Base-by-base conservation (phyloP, 331 rosid species). In the Arachis monticola region DNA sequence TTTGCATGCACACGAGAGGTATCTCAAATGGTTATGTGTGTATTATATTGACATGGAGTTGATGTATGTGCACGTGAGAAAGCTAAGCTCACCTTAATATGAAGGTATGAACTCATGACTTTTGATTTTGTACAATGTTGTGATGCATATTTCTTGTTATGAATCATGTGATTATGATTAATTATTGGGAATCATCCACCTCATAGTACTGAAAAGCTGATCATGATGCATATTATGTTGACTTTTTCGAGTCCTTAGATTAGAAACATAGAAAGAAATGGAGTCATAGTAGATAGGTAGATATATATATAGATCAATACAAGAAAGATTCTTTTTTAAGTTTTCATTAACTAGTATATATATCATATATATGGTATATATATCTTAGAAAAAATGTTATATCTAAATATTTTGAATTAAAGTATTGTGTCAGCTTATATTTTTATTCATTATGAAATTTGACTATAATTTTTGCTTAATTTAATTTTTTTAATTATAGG, bases 21-120 rank as follows among this genome's bases (percentile, higher is more conserved):
- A 22, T 62, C 12, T 53, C 12, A 63, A 8, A 69, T 9, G 63
- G 59, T 46, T 72, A 5, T 35, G 40, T 35, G 40, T 35, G 40
- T 35, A 35, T 35, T 35, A 35, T 32, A 9, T 22, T 60, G 72
- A 61, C 42, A 55, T 56, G 61, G 80, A 73, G 77, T 22, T 44
- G 3, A 4, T 50, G 6, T 46, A 46, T 45, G 58, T 78, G 51
- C 58, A 52, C 48, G 77, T 70, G 72, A 70, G 77, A 77, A 70
- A 42, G 81, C 70, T 67, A 70, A 42, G 81, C 70, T 67, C 17
- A 5, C 22, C 5, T 22, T 38, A 22, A 9, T 51, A 14, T 38
- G 32, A 53, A 74, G 71, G 80, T 82, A 82, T 77, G 85, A 82
- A 82, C 72, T 40, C 40, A 40, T 77, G 85, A 82, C 85, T 77